These are phyloP conservation scores for Myriosclerotinia curreyana DNA, from an alignment of 2,329 filamentous ascomycete species.

Conservation along the genomic window DNA sequence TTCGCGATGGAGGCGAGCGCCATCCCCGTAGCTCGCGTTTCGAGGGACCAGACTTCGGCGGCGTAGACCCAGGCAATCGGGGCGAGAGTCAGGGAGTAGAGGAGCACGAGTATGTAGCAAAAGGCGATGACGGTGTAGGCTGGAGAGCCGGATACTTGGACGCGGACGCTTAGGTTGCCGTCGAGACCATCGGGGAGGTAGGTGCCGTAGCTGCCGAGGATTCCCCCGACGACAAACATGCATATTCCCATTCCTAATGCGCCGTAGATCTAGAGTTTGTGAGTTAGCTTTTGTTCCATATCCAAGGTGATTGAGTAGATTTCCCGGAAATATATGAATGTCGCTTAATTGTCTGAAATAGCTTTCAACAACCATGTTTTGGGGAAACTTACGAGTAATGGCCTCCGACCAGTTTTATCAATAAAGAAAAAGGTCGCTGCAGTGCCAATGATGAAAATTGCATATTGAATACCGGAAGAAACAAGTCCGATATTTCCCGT, in stretches of 20 bases:
- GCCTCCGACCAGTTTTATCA: constrained; percentile 28
- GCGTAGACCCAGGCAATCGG: constrained; percentile 65
- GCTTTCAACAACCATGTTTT: too few species aligned
- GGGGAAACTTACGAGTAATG: constrained; percentile 9
- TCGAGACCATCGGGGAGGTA: constrained; percentile 45
- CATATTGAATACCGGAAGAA: constrained; percentile 32
- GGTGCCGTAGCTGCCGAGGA: constrained; percentile 44
- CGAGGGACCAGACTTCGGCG: constrained; percentile 61
- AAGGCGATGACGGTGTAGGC: constrained; percentile 64
- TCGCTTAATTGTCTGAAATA: too few species aligned
- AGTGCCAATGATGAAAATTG: constrained; percentile 33
- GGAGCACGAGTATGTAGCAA: constrained; percentile 60
- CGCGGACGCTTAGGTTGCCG: constrained; percentile 51
- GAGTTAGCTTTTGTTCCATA: constrained; percentile 27
- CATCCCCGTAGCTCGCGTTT: constrained; percentile 59
- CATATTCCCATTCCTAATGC: constrained; percentile 44
- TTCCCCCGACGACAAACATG: constrained; percentile 48
- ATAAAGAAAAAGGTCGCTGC: constrained; percentile 32
- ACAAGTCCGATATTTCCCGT: constrained; percentile 41
- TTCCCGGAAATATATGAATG: too few species aligned
- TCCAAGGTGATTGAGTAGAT: too few species aligned
- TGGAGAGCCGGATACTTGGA: constrained; percentile 50
- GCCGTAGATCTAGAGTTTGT: constrained; percentile 39
- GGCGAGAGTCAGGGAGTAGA: constrained; percentile 62
- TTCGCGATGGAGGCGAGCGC: constrained; percentile 54